phyloP scores from a whole-genome alignment of 371 early-diverging fungal genomes.

The Choanephora cucurbitarum region DNA sequence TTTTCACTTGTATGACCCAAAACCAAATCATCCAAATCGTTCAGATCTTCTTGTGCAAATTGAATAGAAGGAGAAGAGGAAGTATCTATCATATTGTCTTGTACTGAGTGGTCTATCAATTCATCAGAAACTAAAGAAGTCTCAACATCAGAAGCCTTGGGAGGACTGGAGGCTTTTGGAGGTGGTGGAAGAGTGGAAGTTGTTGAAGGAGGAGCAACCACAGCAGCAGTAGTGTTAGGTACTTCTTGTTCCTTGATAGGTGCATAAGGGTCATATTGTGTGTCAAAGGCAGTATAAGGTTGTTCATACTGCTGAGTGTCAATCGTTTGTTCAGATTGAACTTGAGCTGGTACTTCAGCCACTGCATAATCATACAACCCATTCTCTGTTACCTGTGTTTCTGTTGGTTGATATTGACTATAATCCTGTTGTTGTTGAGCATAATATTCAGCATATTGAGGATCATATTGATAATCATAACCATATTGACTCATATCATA shows the following conservation, averaged over 20 bases:
- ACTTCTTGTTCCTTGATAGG: not conserved
- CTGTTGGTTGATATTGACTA: conserved; percentile 4
- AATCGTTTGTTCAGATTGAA: conserved; percentile 21
- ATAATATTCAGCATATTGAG: conserved; percentile 35
- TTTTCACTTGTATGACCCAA: conserved; percentile 6
- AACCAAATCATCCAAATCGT: conserved; percentile 27
- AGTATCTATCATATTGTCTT: not conserved
- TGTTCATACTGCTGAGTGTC: conserved; percentile 15
- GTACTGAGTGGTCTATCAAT: not conserved
- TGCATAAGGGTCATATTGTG: not conserved
- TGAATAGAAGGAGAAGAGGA: not conserved
- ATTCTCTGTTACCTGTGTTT: conserved; percentile 2
- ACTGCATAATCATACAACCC: conserved; percentile 3
- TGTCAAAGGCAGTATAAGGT: not conserved
- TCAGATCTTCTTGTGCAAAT: conserved; percentile 9
- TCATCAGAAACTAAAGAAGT: too few relatives aligned
- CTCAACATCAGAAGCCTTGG: too few relatives aligned
- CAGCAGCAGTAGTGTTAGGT: not conserved
- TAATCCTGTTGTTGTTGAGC: conserved; percentile 18
- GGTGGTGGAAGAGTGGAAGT: not conserved
- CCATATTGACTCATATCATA: conserved; percentile 34
- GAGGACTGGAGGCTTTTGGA: not conserved
- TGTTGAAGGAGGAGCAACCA: conserved; percentile 5
- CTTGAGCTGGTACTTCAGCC: conserved; percentile 18
- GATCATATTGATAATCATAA: conserved; percentile 28